Conservation (phyloP, 371 early-diverging fungal genomes). For the Cokeromyces recurvatus region DNA sequence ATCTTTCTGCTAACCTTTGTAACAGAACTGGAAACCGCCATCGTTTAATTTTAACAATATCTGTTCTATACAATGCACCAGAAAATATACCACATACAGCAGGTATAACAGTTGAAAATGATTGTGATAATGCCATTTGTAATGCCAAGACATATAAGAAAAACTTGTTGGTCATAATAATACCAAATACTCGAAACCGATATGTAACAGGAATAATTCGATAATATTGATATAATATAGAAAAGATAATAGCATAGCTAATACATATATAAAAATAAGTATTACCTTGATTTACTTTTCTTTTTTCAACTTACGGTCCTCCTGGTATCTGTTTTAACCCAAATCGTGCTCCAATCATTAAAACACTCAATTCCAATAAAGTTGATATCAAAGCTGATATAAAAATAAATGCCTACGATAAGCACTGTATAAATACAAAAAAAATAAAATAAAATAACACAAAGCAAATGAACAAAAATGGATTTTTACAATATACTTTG, state of each 20-base stretch:
- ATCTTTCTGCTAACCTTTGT: slow-evolving; percentile 23
- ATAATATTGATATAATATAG: slow-evolving; percentile 59
- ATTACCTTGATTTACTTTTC: background rate
- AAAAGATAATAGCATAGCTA: slow-evolving; percentile 59
- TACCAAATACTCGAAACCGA: slow-evolving; percentile 59
- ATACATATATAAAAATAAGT: background rate
- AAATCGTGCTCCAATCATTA: slow-evolving; percentile 40
- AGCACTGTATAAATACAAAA: no score
- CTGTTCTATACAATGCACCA: slow-evolving; percentile 57
- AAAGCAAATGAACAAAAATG: background rate
- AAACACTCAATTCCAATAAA: slow-evolving; percentile 45
- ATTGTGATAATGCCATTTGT: slow-evolving; percentile 55
- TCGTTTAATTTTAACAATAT: slow-evolving; percentile 52
- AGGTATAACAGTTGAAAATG: slow-evolving; percentile 52
- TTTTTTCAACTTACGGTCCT: slow-evolving; percentile 50
- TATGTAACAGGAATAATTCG: slow-evolving; percentile 56
- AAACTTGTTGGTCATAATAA: slow-evolving; percentile 59
- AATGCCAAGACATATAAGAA: slow-evolving; percentile 55
- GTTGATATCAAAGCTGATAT: slow-evolving; percentile 52
- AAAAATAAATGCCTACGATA: slow-evolving; percentile 64
- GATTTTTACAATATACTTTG: slow-evolving; percentile 58
- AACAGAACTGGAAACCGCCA: slow-evolving; percentile 57
- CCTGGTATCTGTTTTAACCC: slow-evolving; percentile 54
- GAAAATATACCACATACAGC: slow-evolving; percentile 55
- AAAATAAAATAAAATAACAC: background rate